Percentiles rank a stretch among this genome's conserved stretches.
Evolutionary conservation across 2,329 filamentous ascomycete species (phyloP).

Genomic region (Lecanicillium sp.): DNA sequence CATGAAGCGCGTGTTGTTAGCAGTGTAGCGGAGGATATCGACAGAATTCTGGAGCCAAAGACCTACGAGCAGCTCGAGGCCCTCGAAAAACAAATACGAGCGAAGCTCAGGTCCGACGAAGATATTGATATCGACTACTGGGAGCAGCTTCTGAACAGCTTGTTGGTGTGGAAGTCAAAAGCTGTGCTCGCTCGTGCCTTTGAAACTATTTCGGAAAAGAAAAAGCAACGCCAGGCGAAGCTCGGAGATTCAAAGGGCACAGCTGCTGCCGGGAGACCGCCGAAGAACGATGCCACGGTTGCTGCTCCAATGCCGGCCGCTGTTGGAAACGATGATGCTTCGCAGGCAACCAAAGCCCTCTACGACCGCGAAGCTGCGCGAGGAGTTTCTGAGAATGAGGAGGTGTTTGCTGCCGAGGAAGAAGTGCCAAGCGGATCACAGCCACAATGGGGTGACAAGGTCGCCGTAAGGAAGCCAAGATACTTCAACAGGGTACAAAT

Average conservation of each 20-base stretch:
- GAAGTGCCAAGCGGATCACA: slow-evolving; percentile 51
- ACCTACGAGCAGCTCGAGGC: slow-evolving; percentile 76
- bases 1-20: slow-evolving; percentile 67
- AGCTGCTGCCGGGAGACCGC: slow-evolving; percentile 1
- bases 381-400: slow-evolving; percentile 87
- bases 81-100: slow-evolving; percentile 77
- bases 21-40: slow-evolving; percentile 80
- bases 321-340: slow-evolving; percentile 60
- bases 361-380: slow-evolving; percentile 91
- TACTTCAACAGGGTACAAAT: slow-evolving; percentile 99
- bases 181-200: slow-evolving; percentile 74
- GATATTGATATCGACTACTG: slow-evolving; percentile 96
- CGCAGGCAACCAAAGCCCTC: slow-evolving; percentile 75
- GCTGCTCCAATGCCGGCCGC: slow-evolving; percentile 1
- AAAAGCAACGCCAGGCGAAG: slow-evolving; percentile 4
- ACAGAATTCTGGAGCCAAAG: slow-evolving; percentile 79
- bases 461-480: slow-evolving; percentile 81
- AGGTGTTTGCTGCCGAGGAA: slow-evolving; percentile 90
- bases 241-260: slow-evolving; percentile 38
- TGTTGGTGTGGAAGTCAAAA: slow-evolving; percentile 87
- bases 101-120: slow-evolving; percentile 80
- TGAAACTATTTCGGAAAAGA: slow-evolving; percentile 59
- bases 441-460: slow-evolving; percentile 75
- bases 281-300: slow-evolving; percentile 5
- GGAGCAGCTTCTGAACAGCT: slow-evolving; percentile 80